Percentiles rank a stretch among this genome's conserved stretches.
Conservation (phyloP, 2,329 filamentous ascomycete genomes). For the Colletotrichum costaricense region DNA sequence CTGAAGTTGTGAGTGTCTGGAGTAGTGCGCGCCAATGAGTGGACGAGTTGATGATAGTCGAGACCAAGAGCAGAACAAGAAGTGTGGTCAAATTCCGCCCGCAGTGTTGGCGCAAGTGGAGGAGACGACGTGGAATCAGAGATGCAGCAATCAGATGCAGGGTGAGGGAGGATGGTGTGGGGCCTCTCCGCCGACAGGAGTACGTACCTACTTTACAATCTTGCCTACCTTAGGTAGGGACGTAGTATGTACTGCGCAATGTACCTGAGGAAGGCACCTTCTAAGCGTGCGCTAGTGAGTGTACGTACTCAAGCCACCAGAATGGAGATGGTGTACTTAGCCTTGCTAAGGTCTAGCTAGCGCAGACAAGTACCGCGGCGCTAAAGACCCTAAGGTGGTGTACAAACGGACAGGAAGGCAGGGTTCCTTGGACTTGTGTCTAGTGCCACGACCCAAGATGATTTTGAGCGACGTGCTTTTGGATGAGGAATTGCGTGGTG, state of each 20-base stretch:
- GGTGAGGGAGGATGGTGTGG: constrained; percentile 15
- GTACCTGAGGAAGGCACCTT: no score
- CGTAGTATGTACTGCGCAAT: no score
- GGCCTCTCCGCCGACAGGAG: not conserved
- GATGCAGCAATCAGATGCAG: constrained; percentile 29
- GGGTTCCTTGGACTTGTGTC: not conserved
- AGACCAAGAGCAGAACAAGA: not conserved
- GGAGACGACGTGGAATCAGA: constrained; percentile 34
- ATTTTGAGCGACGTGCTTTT: not conserved
- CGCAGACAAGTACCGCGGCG: not conserved
- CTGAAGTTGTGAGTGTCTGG: constrained; percentile 10
- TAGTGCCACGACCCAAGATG: not conserved
- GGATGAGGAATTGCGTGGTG: constrained; percentile 1
- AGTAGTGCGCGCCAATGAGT: constrained; percentile 9
- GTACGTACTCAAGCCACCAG: not conserved
- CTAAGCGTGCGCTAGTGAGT: not conserved
- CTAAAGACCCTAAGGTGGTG: not conserved
- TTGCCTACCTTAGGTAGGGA: no score
- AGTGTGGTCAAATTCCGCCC: constrained; percentile 14
- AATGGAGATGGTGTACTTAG: not conserved
- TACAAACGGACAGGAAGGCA: no score
- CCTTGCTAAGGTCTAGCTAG: not conserved
- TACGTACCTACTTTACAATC: not conserved
- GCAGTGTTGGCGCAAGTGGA: constrained; percentile 18
- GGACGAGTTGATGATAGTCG: not conserved